Base-by-base conservation (phyloP, 2,329 filamentous ascomycete species). In the Clarireedia sp. region DNA sequence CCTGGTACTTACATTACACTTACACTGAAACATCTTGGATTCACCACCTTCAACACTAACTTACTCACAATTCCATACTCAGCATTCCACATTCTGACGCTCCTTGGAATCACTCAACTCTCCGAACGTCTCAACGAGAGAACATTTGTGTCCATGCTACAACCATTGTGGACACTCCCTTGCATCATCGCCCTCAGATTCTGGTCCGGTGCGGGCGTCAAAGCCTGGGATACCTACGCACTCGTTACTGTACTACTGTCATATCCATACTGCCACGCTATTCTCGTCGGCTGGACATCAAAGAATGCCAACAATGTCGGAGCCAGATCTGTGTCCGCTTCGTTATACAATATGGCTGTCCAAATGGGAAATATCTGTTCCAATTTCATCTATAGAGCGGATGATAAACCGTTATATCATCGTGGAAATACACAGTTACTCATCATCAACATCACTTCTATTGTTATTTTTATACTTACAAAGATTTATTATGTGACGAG, bases 261-360 rank as follows among this genome's bases (percentile, higher is more conserved):
- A 0, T 65, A 66, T 24, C 64, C 64, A 2, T 66, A 67, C 55
- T 66, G 64, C 41, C 66, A 68, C 36, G 66, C 65, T 24, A 67
- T 66, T 44, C 59, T 63, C 24, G 63, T 64, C 3, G 73, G 66
- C 17, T 78, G 75, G 74, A 73, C 73, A 58, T 74, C 72, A 2
- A 73, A 79, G 54, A 87, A 86, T 63, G 77, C 80, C 2, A 83
- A 84, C 58, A 76, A 78, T 2, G 82, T 87, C 10, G 75, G 83
- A 8, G 80, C 80, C 2, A 73, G 83, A 5, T 80, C 82, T 1
- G 80, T 88, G 1, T 80, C 80, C 0, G 78, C 81, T 1, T 82
- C 80, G 0, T 68, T 82, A 10, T 87, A 86, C 68, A 86, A 86
- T 62, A 64, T 67, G 60, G 23, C 52, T 2, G 61, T 64, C 2